Evolutionary conservation across 129 eudicot species (phyloP), one percentile per base, ranked within the genome.

Genomic region (Glebionis coronaria): DNA sequence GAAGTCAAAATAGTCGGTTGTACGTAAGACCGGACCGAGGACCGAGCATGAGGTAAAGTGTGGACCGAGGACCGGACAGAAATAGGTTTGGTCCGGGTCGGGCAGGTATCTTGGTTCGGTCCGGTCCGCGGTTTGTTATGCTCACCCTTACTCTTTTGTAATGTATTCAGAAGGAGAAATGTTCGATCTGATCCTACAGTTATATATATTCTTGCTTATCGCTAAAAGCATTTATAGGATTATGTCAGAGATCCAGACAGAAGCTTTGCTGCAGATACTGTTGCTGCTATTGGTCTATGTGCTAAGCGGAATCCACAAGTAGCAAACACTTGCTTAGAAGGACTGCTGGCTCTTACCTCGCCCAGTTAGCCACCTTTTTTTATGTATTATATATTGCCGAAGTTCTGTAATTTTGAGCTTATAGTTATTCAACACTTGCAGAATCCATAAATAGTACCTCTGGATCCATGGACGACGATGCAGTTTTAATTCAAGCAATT

Each of bases 261-360:
- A 69, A 86, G 75, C 73, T 93, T 93, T 79, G 92, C 97, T 69
- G 98, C 98, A 44, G 95, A 93, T 86, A 84, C 96, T 59, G 90
- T 93, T 45, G 95, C 92, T 82, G 95, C 98, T 20, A 88, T 93
- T 61, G 92, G 98, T 67, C 81, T 84, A 73, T 93, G 98, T 74
- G 96, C 92, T 29, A 87, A 81, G 57, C 78, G 79, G 70, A 87
- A 86, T 75, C 95, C 96, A 23, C 79, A 78, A 31, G 81, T 93
- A 46, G 85, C 88, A 27, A 77, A 72, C 44, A 80, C 82, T 71
- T 93, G 98, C 68, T 73, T 93, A 88, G 97, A 93, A 79, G 95
- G 87, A 65, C 84, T 93, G 27, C 70, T 93, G 65, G 76, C 88
- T 65, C 82, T 93, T 72, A 72, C 83, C 15, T 76, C 72, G 38